Evolutionary conservation across 2,329 filamentous ascomycete genomes (phyloP).

Genomic region (Magnaporthiopsis incrustans): DNA sequence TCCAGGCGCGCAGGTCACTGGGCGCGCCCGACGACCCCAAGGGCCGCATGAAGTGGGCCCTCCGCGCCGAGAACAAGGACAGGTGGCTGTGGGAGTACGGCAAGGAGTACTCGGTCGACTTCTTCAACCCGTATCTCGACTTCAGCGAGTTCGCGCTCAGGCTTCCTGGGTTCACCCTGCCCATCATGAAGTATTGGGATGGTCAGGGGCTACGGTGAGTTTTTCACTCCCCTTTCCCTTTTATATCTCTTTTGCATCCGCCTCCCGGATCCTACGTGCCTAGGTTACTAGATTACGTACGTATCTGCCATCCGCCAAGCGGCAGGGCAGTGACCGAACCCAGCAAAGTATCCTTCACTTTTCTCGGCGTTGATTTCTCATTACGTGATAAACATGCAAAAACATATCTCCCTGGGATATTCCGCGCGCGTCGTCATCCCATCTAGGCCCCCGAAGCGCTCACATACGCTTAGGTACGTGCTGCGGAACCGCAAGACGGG

Average conservation of each 20-base stretch:
- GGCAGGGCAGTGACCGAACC: not conserved
- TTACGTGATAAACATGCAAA: not conserved
- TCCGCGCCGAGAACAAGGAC: conserved; percentile 38
- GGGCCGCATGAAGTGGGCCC: conserved; percentile 52
- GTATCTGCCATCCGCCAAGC: not conserved
- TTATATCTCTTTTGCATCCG: not conserved
- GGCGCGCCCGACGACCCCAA: conserved; percentile 45
- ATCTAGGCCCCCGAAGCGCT: conserved; percentile 45
- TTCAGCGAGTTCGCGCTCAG: conserved; percentile 66
- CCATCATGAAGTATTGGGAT: conserved; percentile 73
- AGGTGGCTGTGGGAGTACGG: conserved; percentile 48
- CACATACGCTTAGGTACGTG: conserved; percentile 84
- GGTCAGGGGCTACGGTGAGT: conserved; percentile 67
- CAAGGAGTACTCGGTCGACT: conserved; percentile 50
- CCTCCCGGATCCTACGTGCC: not conserved
- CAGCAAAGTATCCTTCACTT: not conserved
- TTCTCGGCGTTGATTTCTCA: conserved; percentile 3
- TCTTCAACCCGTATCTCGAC: conserved; percentile 89
- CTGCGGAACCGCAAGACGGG: conserved; percentile 71
- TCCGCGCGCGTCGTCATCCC: conserved; percentile 12
- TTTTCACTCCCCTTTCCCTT: not conserved
- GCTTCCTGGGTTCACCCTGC: conserved; percentile 64
- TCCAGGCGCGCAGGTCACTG: conserved; percentile 32
- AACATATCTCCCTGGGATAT: conserved; percentile 6
- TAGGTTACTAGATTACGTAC: no score